Conservation (phyloP, 345 rosid species). For the Citrus unshiu region DNA sequence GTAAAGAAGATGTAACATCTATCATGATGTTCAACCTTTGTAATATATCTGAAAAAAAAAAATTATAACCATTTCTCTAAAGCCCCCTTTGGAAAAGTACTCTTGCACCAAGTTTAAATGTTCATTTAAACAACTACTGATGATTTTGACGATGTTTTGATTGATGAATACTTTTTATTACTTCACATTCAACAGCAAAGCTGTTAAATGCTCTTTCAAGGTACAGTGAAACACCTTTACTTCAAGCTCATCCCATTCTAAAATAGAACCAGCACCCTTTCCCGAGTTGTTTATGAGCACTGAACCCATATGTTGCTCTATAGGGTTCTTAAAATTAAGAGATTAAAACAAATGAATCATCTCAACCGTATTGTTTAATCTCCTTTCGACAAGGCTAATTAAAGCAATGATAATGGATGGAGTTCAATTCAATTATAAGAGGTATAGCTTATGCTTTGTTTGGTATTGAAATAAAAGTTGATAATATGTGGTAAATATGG, state of each 20-base stretch:
- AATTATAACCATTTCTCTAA: not conserved
- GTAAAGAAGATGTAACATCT: not conserved
- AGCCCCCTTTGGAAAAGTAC: not conserved
- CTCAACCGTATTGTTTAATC: too few relatives aligned
- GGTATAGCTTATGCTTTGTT: too few relatives aligned
- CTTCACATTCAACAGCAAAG: constrained; percentile 4
- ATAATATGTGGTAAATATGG: too few relatives aligned
- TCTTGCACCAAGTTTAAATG: not conserved
- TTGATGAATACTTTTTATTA: not conserved
- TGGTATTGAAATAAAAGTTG: too few relatives aligned
- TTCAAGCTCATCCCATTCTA: not conserved
- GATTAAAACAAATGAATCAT: too few relatives aligned
- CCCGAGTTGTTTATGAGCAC: not conserved
- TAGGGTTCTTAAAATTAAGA: too few relatives aligned
- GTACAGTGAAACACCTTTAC: not conserved
- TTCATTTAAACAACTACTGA: not conserved
- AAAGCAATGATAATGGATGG: too few relatives aligned
- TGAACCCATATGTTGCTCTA: not conserved
- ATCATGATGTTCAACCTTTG: not conserved
- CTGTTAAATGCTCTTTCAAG: not conserved
- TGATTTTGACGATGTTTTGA: not conserved
- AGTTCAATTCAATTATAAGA: too few relatives aligned
- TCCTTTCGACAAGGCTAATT: too few relatives aligned
- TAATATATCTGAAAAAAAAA: not conserved
- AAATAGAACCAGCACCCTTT: not conserved